A percentile compares a stretch with the other conserved stretches of the same genome.
Conservation (phyloP, 2,329 filamentous ascomycete species). For the Aspergillus chevalieri region DNA sequence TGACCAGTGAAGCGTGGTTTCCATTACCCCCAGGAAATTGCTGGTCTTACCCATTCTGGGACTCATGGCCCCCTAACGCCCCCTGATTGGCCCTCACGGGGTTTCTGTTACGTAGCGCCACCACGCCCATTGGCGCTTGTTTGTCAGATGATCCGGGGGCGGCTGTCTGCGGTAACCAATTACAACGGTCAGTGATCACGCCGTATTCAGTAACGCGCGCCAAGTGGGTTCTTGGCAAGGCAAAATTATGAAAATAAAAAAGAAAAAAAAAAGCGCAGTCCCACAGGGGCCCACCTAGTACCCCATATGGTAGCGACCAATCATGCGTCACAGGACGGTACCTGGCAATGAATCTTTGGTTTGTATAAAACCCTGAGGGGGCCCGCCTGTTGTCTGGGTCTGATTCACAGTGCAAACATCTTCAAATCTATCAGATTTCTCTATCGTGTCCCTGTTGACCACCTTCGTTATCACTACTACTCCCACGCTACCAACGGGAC, state of each 20-base stretch:
- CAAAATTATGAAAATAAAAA: slow-evolving; percentile 5
- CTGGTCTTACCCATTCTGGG: slow-evolving; percentile 10
- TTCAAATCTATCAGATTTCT: not conserved
- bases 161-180: slow-evolving; percentile 6
- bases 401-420: not conserved
- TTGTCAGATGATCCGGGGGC: slow-evolving; percentile 29
- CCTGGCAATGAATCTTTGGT: not conserved
- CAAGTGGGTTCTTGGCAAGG: not conserved
- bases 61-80: slow-evolving; percentile 8
- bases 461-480: not conserved
- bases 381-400: not conserved
- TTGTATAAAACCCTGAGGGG: not conserved
- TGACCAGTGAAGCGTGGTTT: slow-evolving; percentile 15
- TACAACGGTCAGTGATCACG: not conserved
- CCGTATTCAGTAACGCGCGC: not conserved
- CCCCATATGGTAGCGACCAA: not conserved
- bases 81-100: slow-evolving; percentile 22
- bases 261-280: slow-evolving; percentile 5
- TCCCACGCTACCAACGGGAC: not conserved
- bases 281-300: not conserved
- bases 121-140: slow-evolving; percentile 10
- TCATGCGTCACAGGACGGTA: not conserved
- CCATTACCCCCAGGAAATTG: slow-evolving; percentile 26
- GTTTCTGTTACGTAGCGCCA: slow-evolving; percentile 36
- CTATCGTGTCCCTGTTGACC: not conserved